Conservation (phyloP, 2,329 filamentous ascomycete species). For the Trichophyton mentagrophytes region DNA sequence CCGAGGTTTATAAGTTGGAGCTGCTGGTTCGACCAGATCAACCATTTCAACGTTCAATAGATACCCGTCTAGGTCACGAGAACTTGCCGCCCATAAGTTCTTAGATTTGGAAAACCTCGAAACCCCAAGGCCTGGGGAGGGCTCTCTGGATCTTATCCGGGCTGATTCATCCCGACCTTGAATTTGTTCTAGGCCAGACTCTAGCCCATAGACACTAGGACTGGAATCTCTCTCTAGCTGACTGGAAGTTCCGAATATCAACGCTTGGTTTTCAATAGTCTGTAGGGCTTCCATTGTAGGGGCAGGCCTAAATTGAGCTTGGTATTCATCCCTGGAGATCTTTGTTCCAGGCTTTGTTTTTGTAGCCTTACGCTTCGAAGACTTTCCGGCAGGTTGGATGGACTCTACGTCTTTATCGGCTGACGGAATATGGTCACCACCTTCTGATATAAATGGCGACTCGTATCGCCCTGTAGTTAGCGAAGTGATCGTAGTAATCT, state of each 20-base stretch:
- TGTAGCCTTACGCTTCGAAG: constrained; percentile 23
- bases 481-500: constrained; percentile 69
- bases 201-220: constrained; percentile 38
- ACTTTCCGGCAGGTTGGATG: constrained; percentile 9
- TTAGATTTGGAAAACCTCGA: constrained; percentile 21
- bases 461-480: constrained; percentile 60
- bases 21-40: constrained; percentile 40
- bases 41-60: constrained; percentile 51
- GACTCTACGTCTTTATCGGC: constrained; percentile 12
- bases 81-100: constrained; percentile 58
- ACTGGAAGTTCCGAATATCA: constrained; percentile 76
- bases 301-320: constrained; percentile 46
- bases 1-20: constrained; percentile 3
- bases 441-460: constrained; percentile 19
- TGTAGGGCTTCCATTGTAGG: constrained; percentile 57
- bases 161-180: constrained; percentile 17
- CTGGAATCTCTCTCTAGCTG: constrained; percentile 64
- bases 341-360: constrained; percentile 28
- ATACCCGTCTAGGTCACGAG: constrained; percentile 52
- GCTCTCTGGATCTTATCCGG: constrained; percentile 40
- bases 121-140: constrained; percentile 6
- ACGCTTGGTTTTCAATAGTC: constrained; percentile 56
- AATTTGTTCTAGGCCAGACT: constrained; percentile 46
- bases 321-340: constrained; percentile 31
- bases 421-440: constrained; percentile 16